Evolutionary conservation across 257 asterid genomes (phyloP).

Genomic region (Nicotiana undulata): DNA sequence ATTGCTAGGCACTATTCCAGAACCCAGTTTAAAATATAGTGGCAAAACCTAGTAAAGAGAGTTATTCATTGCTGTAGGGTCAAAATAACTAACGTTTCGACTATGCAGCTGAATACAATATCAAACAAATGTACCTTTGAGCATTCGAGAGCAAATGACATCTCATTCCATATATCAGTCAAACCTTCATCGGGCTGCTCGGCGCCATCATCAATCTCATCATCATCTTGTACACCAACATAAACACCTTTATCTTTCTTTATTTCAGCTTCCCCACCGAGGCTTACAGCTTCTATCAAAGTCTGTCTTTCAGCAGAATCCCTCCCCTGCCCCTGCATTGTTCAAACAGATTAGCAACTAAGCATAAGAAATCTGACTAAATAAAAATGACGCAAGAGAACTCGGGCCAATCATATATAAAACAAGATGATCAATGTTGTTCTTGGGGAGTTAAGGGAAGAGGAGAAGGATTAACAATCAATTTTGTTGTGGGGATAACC

Average conservation of each 20-base stretch:
- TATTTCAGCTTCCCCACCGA: background rate
- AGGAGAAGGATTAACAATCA: background rate
- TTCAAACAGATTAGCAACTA: background rate
- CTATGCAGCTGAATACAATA: background rate
- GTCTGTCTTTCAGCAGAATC: constrained; percentile 5
- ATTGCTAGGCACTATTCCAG: background rate
- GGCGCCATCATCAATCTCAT: constrained; percentile 32
- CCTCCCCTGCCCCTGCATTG: constrained; percentile 6
- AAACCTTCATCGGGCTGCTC: constrained; percentile 57
- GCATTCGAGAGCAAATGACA: constrained; percentile 67
- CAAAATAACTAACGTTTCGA: background rate
- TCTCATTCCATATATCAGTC: constrained; percentile 77
- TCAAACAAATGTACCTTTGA: constrained; percentile 61
- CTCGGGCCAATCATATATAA: background rate
- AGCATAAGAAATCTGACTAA: background rate
- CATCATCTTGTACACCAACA: constrained; percentile 57
- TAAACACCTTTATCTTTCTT: constrained; percentile 45
- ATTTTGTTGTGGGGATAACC: background rate
- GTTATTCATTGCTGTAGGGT: background rate
- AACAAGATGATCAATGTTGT: background rate
- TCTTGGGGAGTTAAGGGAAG: no score
- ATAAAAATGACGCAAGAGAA: background rate
- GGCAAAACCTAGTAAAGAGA: background rate
- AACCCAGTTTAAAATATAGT: background rate
- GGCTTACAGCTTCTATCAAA: constrained; percentile 5